Percentiles rank a stretch among this genome's conserved stretches.
Evolutionary conservation across 2,329 filamentous ascomycete species (phyloP).

Genomic region (Sphaerostilbella broomeana): DNA sequence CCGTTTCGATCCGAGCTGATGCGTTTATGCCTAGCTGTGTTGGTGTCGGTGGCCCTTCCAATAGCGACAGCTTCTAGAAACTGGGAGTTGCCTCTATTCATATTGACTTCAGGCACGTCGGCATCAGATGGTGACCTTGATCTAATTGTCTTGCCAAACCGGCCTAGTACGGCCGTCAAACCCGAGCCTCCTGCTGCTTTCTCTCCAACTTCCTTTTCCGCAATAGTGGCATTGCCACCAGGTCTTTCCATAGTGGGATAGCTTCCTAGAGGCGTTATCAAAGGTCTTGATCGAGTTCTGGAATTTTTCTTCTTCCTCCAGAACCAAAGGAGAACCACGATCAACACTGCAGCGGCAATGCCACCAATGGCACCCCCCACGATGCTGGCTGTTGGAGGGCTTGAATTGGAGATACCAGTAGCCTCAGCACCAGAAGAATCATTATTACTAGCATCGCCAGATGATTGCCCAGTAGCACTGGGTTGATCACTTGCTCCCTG

Average conservation of each 20-base stretch:
- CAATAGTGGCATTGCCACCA: slow-evolving; percentile 18
- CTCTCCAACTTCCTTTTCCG: slow-evolving; percentile 42
- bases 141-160: not conserved
- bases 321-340: slow-evolving; percentile 46
- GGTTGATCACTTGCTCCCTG: not conserved
- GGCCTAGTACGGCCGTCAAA: not conserved
- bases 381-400: slow-evolving; percentile 30
- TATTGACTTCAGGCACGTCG: slow-evolving; percentile 37
- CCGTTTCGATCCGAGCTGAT: slow-evolving; percentile 14
- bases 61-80: slow-evolving; percentile 34
- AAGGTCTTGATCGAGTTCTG: not conserved
- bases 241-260: slow-evolving; percentile 1
- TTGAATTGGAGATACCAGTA: slow-evolving; percentile 1
- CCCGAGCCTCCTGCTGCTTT: slow-evolving; percentile 9
- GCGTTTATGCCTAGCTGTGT: not conserved
- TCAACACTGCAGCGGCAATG: slow-evolving; percentile 34
- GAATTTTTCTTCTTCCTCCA: slow-evolving; percentile 34
- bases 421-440: slow-evolving; percentile 7
- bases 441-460: not conserved
- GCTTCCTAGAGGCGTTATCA: not conserved
- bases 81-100: slow-evolving; percentile 49
- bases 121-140: slow-evolving; percentile 16
- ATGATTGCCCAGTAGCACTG: no score
- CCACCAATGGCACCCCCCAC: slow-evolving; percentile 47
- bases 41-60: slow-evolving; percentile 42